Evolutionary conservation across 148 eudicot genomes (phyloP).

Genomic region (Vaccinium corymbosum): DNA sequence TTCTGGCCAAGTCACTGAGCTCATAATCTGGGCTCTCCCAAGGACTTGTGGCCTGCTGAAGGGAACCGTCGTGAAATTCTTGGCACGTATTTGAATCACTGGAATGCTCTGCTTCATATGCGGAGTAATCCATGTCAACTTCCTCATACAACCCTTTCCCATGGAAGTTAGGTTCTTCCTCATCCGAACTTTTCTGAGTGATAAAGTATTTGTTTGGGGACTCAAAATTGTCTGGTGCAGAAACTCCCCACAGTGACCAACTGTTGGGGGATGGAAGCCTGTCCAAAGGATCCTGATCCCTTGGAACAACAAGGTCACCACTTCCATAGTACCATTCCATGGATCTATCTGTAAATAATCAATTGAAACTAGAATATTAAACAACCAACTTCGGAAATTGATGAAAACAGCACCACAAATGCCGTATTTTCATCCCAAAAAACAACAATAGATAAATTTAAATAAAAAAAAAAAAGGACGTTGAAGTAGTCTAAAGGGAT

Average conservation of each 20-base stretch:
- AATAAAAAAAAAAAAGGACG: not conserved
- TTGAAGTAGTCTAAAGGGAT: not conserved
- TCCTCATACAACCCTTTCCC: constrained; percentile 27
- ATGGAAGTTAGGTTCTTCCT: constrained; percentile 21
- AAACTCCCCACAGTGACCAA: constrained; percentile 55
- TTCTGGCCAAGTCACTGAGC: constrained; percentile 27
- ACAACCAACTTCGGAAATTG: not conserved
- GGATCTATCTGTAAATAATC: constrained; percentile 23
- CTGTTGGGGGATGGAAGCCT: constrained; percentile 55
- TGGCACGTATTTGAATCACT: constrained; percentile 26
- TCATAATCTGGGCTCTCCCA: constrained; percentile 34
- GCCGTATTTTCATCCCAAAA: not conserved
- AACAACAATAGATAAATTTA: not conserved
- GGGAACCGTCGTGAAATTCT: constrained; percentile 27
- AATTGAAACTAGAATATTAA: not conserved
- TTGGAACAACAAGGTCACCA: constrained; percentile 56
- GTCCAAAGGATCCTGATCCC: constrained; percentile 43
- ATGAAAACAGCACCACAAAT: not conserved
- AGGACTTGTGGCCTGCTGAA: constrained; percentile 22
- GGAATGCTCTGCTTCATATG: constrained; percentile 23
- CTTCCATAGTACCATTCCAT: constrained; percentile 66
- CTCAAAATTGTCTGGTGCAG: constrained; percentile 29
- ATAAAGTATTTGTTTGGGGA: constrained; percentile 32
- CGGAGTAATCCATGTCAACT: constrained; percentile 25
- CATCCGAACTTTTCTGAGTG: constrained; percentile 12